These are phyloP conservation scores for Phoma sp. DNA, from an alignment of 2,329 filamentous ascomycete genomes.

Conservation along the genomic window DNA sequence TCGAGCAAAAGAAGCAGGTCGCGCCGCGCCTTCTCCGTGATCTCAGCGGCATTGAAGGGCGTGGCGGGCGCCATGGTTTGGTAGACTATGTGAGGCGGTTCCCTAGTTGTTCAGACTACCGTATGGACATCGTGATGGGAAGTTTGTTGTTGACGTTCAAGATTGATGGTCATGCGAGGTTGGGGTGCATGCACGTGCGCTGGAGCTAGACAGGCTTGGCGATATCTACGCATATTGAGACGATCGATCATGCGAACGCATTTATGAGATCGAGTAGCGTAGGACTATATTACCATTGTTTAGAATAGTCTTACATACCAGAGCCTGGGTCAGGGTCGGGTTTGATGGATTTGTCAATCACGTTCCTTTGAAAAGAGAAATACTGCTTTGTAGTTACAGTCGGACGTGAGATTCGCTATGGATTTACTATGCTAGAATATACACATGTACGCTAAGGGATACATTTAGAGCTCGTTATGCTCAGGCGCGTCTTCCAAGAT, in stretches of 20 bases:
- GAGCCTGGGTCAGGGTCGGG: no score
- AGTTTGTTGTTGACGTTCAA: background rate
- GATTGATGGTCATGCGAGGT: slow-evolving; percentile 9
- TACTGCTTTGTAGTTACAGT: background rate
- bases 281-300: no score
- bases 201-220: slow-evolving; percentile 15
- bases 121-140: slow-evolving; percentile 6
- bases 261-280: background rate
- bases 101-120: background rate
- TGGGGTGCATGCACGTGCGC: slow-evolving; percentile 17
- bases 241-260: background rate
- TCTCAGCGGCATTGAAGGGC: slow-evolving; percentile 75
- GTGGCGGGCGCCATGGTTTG: slow-evolving; percentile 69
- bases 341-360: no score
- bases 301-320: no score
- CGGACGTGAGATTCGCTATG: background rate
- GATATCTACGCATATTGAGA: background rate
- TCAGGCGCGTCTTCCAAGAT: slow-evolving; percentile 27
- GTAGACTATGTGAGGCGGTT: background rate
- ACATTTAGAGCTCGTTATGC: slow-evolving; percentile 35
- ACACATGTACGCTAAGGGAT: background rate
- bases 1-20: slow-evolving; percentile 91
- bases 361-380: background rate
- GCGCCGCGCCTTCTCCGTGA: slow-evolving; percentile 82
- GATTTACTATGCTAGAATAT: slow-evolving; percentile 3